Percentiles rank a stretch among this genome's conserved stretches.
These are phyloP conservation scores for Nannochloropsis granulata DNA, from an alignment of 108 stramenopile genomes.

Conservation along the genomic window DNA sequence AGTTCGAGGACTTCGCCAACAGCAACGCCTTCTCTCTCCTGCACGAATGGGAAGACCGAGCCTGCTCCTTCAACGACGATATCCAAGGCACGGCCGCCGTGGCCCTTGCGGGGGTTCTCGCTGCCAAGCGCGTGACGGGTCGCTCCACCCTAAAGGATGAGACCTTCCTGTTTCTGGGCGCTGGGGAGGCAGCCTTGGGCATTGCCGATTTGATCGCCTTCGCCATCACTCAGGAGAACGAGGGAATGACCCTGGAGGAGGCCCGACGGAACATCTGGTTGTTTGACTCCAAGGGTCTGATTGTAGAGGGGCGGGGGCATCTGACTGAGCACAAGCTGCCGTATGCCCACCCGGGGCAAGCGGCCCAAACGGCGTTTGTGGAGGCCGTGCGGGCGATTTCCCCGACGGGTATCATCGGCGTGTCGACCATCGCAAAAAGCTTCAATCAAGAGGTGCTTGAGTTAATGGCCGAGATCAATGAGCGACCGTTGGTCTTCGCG, in stretches of 20 bases:
- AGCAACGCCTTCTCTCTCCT: conserved; percentile 56
- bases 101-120: conserved; percentile 25
- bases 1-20: conserved; percentile 96
- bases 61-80: conserved; percentile 96
- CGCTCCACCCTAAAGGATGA: conserved; percentile 7
- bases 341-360: conserved; percentile 39
- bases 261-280: conserved; percentile 39
- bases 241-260: conserved; percentile 32
- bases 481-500: conserved; percentile 83
- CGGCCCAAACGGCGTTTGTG: conserved; percentile 7
- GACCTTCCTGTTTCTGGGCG: conserved; percentile 30
- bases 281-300: conserved; percentile 50
- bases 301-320: conserved; percentile 25
- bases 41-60: conserved; percentile 67
- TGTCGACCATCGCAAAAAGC: conserved; percentile 21
- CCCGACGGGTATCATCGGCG: conserved; percentile 20
- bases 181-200: conserved; percentile 35
- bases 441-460: conserved; percentile 23
- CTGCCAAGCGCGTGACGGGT: conserved; percentile 9
- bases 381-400: conserved; percentile 30
- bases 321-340: conserved; percentile 46
- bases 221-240: conserved; percentile 1
- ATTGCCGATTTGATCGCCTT: conserved; percentile 25
- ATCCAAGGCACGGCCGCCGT: conserved; percentile 66
- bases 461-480: conserved; percentile 53